phyloP scores from a whole-genome alignment of 805 yeast genomes.

The Spathaspora girioi region DNA sequence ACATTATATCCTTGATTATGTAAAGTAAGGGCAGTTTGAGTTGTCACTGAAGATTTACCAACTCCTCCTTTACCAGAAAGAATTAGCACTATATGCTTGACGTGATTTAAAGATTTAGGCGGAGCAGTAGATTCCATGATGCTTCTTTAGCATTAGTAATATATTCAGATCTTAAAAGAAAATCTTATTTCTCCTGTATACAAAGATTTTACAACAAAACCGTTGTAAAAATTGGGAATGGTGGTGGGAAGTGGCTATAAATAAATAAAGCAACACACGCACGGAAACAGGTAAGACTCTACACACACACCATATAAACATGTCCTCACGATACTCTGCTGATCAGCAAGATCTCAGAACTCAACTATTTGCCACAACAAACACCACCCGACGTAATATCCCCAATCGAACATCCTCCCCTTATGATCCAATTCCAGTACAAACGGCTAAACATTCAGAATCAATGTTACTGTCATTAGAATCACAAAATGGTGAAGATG shows the following conservation, averaged over 20 bases:
- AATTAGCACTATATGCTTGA: conserved; percentile 76
- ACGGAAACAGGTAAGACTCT: neutral
- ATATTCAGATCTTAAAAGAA: neutral
- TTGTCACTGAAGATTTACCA: conserved; percentile 93
- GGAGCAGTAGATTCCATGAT: conserved; percentile 8
- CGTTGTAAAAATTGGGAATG: neutral
- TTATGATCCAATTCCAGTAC: conserved; percentile 26
- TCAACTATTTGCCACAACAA: conserved; percentile 30
- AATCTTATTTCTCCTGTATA: neutral
- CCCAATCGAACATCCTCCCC: conserved; percentile 36
- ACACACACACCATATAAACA: neutral
- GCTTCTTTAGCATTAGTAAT: neutral
- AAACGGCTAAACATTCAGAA: conserved; percentile 39
- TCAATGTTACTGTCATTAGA: conserved; percentile 41
- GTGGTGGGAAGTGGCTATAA: neutral
- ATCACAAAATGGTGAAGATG: conserved; percentile 39
- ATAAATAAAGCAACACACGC: neutral
- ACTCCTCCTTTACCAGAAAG: conserved; percentile 97
- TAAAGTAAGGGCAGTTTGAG: conserved; percentile 85
- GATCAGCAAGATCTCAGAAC: conserved; percentile 43
- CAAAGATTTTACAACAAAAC: neutral
- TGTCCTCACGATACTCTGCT: conserved; percentile 12
- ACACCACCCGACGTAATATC: conserved; percentile 10
- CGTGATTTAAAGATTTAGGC: conserved; percentile 40
- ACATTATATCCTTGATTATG: conserved; percentile 70